Percentiles rank a stretch among this genome's conserved stretches.
These are phyloP conservation scores for Lupinus albus DNA, from an alignment of 306 rosid genomes.

Conservation along the genomic window DNA sequence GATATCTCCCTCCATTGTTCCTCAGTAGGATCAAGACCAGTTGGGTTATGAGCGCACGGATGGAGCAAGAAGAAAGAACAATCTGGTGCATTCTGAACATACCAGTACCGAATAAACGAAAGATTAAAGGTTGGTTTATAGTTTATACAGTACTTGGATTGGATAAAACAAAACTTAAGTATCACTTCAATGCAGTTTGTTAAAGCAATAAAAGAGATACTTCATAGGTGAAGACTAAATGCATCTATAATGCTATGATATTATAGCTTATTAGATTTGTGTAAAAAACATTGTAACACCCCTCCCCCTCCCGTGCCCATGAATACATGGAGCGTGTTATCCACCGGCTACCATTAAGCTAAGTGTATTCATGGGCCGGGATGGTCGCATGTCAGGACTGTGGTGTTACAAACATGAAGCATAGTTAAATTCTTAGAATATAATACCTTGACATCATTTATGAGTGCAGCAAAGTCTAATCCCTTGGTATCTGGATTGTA, in stretches of 20 bases:
- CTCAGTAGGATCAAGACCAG: conserved; percentile 82
- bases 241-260: neutral
- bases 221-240: conserved; percentile 4
- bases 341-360: no score
- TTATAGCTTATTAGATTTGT: neutral
- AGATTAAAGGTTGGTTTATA: conserved; percentile 6
- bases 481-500: conserved; percentile 73
- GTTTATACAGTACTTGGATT: neutral
- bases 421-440: neutral
- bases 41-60: conserved; percentile 89
- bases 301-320: no score
- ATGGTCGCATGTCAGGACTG: no score
- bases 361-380: no score
- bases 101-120: conserved; percentile 11
- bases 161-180: neutral
- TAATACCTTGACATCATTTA: conserved; percentile 64
- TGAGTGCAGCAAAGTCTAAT: conserved; percentile 68
- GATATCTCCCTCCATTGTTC: conserved; percentile 91
- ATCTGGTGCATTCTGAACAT: conserved; percentile 74
- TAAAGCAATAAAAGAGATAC: neutral
- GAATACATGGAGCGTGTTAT: no score
- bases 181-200: neutral
- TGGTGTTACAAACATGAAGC: no score
- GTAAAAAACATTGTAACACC: neutral
- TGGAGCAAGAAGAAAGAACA: conserved; percentile 84